A percentile compares a stretch with the other conserved stretches of the same genome.
These are phyloP conservation scores for Candida sanyaensis DNA, from an alignment of 1,139 yeast genomes.

Conservation along the genomic window DNA sequence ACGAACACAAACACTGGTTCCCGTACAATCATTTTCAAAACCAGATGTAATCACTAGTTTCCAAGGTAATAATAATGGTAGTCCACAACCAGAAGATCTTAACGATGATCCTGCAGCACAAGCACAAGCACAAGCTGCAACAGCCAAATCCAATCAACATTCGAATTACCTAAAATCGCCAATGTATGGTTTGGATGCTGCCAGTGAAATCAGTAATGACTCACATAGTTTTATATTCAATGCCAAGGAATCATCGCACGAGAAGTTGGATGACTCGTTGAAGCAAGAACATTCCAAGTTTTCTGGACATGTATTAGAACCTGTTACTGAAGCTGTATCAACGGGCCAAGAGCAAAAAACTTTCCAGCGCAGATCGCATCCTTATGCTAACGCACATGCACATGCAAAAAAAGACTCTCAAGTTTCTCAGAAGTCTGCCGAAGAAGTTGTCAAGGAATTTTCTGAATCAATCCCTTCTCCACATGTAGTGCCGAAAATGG, in stretches of 20 bases:
- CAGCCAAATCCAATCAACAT: constrained; percentile 11
- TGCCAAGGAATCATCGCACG: constrained; percentile 16
- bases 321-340: constrained; percentile 28
- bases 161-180: constrained; percentile 18
- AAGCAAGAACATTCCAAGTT: constrained; percentile 7
- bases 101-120: background rate
- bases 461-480: constrained; percentile 13
- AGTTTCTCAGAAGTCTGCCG: constrained; percentile 8
- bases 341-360: constrained; percentile 25
- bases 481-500: constrained; percentile 4
- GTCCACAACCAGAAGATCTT: background rate
- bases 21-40: background rate
- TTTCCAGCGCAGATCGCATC: background rate
- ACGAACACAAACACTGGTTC: background rate
- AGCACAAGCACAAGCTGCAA: background rate
- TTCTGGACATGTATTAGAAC: constrained; percentile 20
- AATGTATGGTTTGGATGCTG: constrained; percentile 7
- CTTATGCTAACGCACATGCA: constrained; percentile 3
- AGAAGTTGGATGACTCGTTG: constrained; percentile 23
- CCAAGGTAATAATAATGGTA: background rate
- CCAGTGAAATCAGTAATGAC: constrained; percentile 20
- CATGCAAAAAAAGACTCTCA: constrained; percentile 8
- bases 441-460: constrained; percentile 15
- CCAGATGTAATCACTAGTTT: background rate
- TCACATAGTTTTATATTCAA: constrained; percentile 36